A percentile compares a stretch with the other conserved stretches of the same genome.
Evolutionary conservation across 345 rosid genomes (phyloP).

Genomic region (Populus ilicifolia): DNA sequence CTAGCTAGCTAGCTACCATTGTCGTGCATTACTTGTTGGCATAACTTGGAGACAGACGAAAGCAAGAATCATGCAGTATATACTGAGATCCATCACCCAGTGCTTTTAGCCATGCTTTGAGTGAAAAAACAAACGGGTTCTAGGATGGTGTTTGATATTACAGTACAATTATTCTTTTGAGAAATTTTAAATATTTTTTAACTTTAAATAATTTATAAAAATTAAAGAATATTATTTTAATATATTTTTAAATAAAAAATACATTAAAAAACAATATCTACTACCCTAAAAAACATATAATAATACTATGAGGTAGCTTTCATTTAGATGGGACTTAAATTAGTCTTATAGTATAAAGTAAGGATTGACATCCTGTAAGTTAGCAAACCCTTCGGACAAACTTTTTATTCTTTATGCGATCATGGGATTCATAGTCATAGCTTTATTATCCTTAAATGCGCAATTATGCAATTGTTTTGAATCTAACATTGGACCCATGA

Average conservation of each 20-base stretch:
- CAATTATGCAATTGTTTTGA: neutral
- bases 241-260: too few species aligned
- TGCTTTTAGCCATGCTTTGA: neutral
- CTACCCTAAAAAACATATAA: too few species aligned
- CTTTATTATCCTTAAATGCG: neutral
- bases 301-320: neutral
- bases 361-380: neutral
- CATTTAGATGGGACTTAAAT: neutral
- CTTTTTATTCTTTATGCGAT: neutral
- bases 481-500: neutral
- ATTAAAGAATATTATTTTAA: too few species aligned
- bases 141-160: too few species aligned
- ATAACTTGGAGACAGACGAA: neutral
- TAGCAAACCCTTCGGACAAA: neutral
- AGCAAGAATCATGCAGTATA: neutral
- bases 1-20: neutral
- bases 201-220: too few species aligned
- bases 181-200: too few species aligned
- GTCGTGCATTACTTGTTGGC: neutral
- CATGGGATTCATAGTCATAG: neutral
- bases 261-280: too few species aligned
- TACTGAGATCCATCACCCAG: neutral
- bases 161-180: accelerated
- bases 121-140: too few species aligned
- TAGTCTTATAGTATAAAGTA: neutral